Base-by-base conservation (phyloP, 179 eudicot genomes). In the Silene noctiflora region DNA sequence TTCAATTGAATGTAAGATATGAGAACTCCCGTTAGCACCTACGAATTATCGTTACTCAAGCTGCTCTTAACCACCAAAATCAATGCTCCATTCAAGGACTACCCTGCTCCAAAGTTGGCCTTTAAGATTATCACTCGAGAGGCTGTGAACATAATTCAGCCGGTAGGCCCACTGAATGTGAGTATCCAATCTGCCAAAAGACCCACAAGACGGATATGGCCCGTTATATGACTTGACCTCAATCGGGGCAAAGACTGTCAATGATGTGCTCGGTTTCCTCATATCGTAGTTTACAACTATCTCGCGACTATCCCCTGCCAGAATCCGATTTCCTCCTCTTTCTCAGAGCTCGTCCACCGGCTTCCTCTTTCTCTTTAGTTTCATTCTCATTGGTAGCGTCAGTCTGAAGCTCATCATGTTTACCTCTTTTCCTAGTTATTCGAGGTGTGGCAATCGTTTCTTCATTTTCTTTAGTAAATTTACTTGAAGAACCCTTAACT, bases 241-340 rank as follows among this genome's bases (percentile, higher is more conserved):
- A 66, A 33, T n/a, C 21, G 69, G 16, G 69, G 4, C 69, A 4
- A 33, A 3, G 46, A 67, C 22, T 67, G 24, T 35, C 24, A 25
- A 17, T 35, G 27, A 67, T 39, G 71, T 48, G 14, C 53, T 67
- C 71, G 35, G 53, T 35, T 10, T 48, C 53, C 24, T 68, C 71
- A 68, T 35, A 42, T 42, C 55, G 13, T 68, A 68, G 5, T 11
- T 42, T 21, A 42, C 10, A 21, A 35, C 24, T 20, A 42, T 19
- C 21, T 22, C 1, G 1, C 59, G 16, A 48, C n/a, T 69, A 69
- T 6, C 31, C 59, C 58, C 17, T 11, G 12, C 29, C 27, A 69
- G 77, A 27, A 58, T 68, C 69, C 17, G 83, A 71, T 77, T 75
- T 85, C 66, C 68, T 85, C 69, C 70, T 77, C 60, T 74, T 83